Conservation (phyloP, 352 stramenopile species). For the Globisporangium middletonii region DNA sequence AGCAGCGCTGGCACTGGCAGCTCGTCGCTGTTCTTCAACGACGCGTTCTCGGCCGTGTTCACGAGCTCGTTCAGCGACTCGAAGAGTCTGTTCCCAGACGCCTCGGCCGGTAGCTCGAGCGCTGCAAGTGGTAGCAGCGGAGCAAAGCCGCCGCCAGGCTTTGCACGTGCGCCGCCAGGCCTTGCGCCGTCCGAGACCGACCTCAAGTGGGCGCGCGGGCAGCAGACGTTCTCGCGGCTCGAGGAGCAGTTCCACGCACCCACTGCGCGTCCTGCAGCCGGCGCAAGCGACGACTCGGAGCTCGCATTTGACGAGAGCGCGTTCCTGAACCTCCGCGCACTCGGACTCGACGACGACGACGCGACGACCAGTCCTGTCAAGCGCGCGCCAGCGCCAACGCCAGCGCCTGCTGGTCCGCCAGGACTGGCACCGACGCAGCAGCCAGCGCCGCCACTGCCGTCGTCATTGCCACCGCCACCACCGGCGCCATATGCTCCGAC, state of each 20-base stretch:
- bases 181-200: constrained; percentile 54
- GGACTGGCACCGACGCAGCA: not conserved
- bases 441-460: constrained; percentile 11
- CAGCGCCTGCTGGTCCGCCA: constrained; percentile 1
- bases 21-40: constrained; percentile 80
- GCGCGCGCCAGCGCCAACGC: not conserved
- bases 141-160: constrained; percentile 42
- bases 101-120: not conserved
- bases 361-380: constrained; percentile 8
- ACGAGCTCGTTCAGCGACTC: constrained; percentile 71
- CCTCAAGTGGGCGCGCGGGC: constrained; percentile 72
- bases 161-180: constrained; percentile 46
- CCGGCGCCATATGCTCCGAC: constrained; percentile 7
- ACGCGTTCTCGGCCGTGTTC: constrained; percentile 80
- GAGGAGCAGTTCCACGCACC: constrained; percentile 38
- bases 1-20: constrained; percentile 22
- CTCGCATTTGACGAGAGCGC: constrained; percentile 55
- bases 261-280: constrained; percentile 6
- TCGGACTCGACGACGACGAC: constrained; percentile 77
- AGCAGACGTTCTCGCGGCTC: constrained; percentile 64
- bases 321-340: constrained; percentile 49
- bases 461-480: constrained; percentile 12
- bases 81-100: constrained; percentile 9
- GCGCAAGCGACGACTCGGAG: constrained; percentile 36
- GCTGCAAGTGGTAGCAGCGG: not conserved